Evolutionary conservation across 306 rosid species (phyloP).

Genomic region (Crotalaria pallida): DNA sequence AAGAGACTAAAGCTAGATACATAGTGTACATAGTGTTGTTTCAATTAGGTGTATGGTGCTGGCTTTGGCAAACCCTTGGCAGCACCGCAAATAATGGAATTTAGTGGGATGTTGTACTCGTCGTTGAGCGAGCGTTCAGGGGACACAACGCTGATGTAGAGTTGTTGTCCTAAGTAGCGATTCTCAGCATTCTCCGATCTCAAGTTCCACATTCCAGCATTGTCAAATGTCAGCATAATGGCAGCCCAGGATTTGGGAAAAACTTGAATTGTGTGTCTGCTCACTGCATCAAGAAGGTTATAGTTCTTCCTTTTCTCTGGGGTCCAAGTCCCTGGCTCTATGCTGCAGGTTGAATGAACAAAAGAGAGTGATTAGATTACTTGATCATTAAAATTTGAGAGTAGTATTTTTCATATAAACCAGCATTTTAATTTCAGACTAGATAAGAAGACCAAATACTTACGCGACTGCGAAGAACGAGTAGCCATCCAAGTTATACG

Average conservation of each 20-base stretch:
- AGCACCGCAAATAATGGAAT: constrained; percentile 35
- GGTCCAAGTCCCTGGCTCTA: constrained; percentile 75
- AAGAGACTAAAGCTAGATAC: not conserved
- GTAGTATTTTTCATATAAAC: too few species aligned
- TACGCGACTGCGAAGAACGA: constrained; percentile 67
- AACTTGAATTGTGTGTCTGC: constrained; percentile 69
- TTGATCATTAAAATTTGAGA: too few species aligned
- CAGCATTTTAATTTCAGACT: too few species aligned
- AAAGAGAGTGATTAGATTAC: not conserved
- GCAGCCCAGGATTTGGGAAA: constrained; percentile 73
- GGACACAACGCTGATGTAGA: constrained; percentile 46
- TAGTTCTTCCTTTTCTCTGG: constrained; percentile 50
- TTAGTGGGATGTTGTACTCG: constrained; percentile 53
- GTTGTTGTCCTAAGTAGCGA: constrained; percentile 59
- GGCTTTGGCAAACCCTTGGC: constrained; percentile 48
- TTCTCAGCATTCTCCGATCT: constrained; percentile 56
- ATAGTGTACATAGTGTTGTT: too few species aligned
- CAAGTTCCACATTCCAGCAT: constrained; percentile 61
- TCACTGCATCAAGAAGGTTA: constrained; percentile 70
- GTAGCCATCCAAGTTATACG: constrained; percentile 62
- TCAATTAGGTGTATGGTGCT: constrained; percentile 10
- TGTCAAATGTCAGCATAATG: constrained; percentile 52
- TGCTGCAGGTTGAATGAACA: constrained; percentile 12
- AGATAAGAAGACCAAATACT: constrained; percentile 15
- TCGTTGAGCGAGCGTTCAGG: constrained; percentile 49